Evolutionary conservation across 306 rosid species (phyloP).

Genomic region (Corylus avellana): DNA sequence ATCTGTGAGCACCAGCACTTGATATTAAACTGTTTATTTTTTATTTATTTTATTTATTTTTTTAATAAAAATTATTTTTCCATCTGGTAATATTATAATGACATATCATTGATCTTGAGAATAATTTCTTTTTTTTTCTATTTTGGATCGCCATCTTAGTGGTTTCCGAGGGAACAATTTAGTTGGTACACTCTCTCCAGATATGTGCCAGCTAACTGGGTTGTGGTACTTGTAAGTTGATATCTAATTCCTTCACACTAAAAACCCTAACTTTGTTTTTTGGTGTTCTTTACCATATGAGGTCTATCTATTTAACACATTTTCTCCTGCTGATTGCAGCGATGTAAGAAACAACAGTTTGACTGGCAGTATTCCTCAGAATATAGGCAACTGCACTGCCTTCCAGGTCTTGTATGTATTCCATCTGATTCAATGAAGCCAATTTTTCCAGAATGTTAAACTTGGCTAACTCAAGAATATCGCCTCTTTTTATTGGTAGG

Average conservation of each 20-base stretch:
- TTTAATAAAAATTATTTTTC: not conserved
- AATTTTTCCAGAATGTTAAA: not conserved
- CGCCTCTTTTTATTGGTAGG: constrained; percentile 35
- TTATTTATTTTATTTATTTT: not conserved
- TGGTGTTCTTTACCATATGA: not conserved
- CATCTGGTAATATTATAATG: not conserved
- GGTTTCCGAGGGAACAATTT: constrained; percentile 94
- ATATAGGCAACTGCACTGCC: constrained; percentile 87
- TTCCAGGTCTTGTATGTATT: constrained; percentile 97
- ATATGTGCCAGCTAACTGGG: constrained; percentile 92
- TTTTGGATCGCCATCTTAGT: constrained; percentile 32
- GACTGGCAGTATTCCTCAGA: constrained; percentile 84
- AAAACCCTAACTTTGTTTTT: not conserved
- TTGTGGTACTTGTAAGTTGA: constrained; percentile 96
- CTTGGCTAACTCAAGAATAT: not conserved
- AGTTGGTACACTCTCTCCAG: constrained; percentile 85
- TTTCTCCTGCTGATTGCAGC: constrained; percentile 41
- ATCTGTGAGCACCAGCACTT: constrained; percentile 67
- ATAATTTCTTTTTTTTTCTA: not conserved
- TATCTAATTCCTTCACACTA: constrained; percentile 6
- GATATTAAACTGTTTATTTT: not conserved
- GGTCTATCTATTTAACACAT: not conserved
- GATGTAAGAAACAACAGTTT: constrained; percentile 95
- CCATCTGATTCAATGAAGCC: constrained; percentile 25
- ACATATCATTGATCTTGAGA: not conserved